Base-by-base conservation (phyloP, 345 rosid genomes). In the Cardamine occulta region DNA sequence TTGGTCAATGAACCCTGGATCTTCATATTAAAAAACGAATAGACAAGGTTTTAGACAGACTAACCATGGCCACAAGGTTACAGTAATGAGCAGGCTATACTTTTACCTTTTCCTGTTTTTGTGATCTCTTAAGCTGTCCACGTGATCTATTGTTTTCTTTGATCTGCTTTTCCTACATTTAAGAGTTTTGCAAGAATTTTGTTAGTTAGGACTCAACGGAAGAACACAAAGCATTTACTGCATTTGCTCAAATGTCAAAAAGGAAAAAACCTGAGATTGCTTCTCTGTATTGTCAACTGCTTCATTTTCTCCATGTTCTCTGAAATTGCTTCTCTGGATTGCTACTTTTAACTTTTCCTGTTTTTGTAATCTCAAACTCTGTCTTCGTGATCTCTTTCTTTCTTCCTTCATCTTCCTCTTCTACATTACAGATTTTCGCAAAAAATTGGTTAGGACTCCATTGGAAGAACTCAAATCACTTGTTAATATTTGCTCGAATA, bases 41-140 rank as follows among this genome's bases (percentile, higher is more conserved):
- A 2, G 10, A 68, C 48, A 48, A 77, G 72, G 60, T 37, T 63
- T 77, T 56, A 0, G 15, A 26, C 34, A 45, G 26, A 37, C 11
- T 24, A 35, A 70, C 34, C 71, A 63, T 70, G 72, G 76, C 10
- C 72, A 76, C 19, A 51, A 68, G 13, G 48, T 63, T 61, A 21
- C 18, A 69, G 32, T 9, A 10, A 55, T 53, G 61, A 51, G 9
- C 23, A 32, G 12, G 9, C 63, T 44, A 57, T 44, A 63, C 32
- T 4, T 47, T 63, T 72, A 78, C 77, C 68, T 78, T 72, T 35
- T 72, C 81, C 12, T 42, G 68, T 52, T 64, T 77, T 18, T 71
- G 76, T 48, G 66, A 56, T 14, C 12, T 66, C 68, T 21, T 39
- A 6, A 14, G 63, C 32, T 72, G 51, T 78, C 81, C 66, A 31